phyloP scores from a whole-genome alignment of 169 alveolate species.

The Perkinsus olseni region DNA sequence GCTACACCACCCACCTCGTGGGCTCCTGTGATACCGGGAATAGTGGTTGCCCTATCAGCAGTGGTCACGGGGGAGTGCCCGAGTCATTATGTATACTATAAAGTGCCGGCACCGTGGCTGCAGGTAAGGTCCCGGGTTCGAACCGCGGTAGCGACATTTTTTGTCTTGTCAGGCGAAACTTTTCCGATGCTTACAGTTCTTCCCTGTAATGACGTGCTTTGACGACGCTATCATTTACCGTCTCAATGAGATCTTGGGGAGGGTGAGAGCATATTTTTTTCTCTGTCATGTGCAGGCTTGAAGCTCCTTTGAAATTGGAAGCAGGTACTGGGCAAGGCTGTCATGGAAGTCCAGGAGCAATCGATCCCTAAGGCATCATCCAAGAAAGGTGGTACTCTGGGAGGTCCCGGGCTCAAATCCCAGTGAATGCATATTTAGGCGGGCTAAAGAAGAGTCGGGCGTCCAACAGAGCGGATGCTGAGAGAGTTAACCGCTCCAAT shows the following conservation, averaged over 20 bases:
- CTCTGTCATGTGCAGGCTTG: not conserved
- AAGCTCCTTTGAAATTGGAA: not conserved
- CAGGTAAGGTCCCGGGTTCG: not conserved
- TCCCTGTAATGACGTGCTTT: slow-evolving; percentile 37
- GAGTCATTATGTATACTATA: slow-evolving; percentile 63
- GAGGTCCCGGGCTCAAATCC: not conserved
- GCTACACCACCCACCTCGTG: not conserved
- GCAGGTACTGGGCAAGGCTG: not conserved
- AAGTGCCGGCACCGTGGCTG: slow-evolving; percentile 56
- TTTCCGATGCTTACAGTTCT: slow-evolving; percentile 52
- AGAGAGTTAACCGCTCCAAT: slow-evolving; percentile 65
- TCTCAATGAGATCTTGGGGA: not conserved
- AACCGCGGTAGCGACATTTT: not conserved
- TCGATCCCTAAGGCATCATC: not conserved
- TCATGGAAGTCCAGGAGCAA: not conserved
- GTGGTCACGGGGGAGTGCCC: slow-evolving; percentile 19
- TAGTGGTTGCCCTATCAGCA: not conserved
- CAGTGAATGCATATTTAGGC: not conserved
- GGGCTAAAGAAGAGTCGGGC: not conserved
- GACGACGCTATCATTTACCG: not conserved
- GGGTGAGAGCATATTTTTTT: not conserved
- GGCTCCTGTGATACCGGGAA: not conserved
- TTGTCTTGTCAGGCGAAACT: slow-evolving; percentile 48
- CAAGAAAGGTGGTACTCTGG: not conserved
- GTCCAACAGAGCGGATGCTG: slow-evolving; percentile 57